A percentile compares a stretch with the other conserved stretches of the same genome.
These are phyloP conservation scores for Zea luxurians DNA, from an alignment of 176 grass and related monocot species.

Conservation along the genomic window DNA sequence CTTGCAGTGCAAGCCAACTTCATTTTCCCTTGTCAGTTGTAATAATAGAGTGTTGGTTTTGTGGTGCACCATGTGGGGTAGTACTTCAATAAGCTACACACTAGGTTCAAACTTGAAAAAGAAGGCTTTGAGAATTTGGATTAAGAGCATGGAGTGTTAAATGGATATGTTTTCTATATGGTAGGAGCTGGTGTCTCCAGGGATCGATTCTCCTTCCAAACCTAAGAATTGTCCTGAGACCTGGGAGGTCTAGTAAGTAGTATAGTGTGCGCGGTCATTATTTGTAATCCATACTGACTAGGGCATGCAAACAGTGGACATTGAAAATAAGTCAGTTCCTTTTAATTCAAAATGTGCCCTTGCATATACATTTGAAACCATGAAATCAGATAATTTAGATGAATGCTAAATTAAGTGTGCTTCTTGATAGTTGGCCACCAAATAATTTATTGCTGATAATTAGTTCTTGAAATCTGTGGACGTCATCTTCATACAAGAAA, in stretches of 20 bases:
- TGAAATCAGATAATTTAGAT: slow-evolving; percentile 5
- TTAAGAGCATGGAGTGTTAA: background rate
- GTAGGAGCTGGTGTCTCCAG: background rate
- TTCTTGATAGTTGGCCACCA: slow-evolving; percentile 19
- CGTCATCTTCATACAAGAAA: slow-evolving; percentile 20
- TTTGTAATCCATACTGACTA: slow-evolving; percentile 13
- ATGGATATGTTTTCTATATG: background rate
- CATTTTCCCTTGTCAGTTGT: background rate
- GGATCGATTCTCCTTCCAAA: background rate
- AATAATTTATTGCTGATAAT: background rate
- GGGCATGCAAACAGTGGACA: background rate
- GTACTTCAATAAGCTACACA: background rate
- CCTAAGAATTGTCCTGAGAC: background rate
- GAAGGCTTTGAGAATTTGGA: background rate
- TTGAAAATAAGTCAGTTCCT: background rate
- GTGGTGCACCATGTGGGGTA: background rate
- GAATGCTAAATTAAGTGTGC: slow-evolving; percentile 23
- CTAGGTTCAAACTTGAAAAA: slow-evolving; percentile 15
- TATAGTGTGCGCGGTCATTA: background rate
- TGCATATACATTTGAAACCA: background rate
- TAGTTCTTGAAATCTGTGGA: slow-evolving; percentile 34
- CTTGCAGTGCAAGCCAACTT: background rate
- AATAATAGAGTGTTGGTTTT: slow-evolving; percentile 9
- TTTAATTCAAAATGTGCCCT: background rate
- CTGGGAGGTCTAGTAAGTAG: background rate